Base-by-base conservation (phyloP, 768 basidiomycete genomes). In the Mycena galopus region DNA sequence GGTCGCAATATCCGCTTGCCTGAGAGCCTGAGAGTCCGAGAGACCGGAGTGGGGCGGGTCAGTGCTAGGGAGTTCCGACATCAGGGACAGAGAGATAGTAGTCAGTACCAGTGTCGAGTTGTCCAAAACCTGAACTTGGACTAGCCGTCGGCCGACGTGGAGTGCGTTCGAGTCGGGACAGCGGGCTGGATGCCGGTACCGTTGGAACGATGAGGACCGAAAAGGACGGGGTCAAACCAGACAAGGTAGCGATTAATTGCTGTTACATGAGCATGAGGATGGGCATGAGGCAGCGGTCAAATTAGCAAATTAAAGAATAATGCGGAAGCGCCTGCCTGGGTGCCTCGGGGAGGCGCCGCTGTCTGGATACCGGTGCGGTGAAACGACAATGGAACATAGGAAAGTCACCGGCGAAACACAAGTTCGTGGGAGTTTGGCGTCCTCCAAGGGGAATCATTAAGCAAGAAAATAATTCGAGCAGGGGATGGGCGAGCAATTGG, bases 261-360 rank as follows among this genome's bases (percentile, higher is more conserved):
- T n/a, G n/a, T n/a, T 47, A 59, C 56, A 58, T 21, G 29, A 17
- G 47, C 30, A 63, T 62, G 44, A 8, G 17, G 17, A 14, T 29
- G 12, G 39, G 35, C 68, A 71, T 74, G 73, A 74, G 73, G 73
- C 64, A 37, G 44, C 29, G 17, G 60, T 23, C 17, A 12, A 53
- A 53, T 53, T 69, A 65, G 68, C 51, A 57, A 70, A 73, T 73
- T 65, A 69, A 67, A 61, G 58, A 68, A 73, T 57, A 65, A 73
- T 69, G 39, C 63, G 42, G 60, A 42, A n/a, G 25, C 42, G 32
- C 55, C 14, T 39, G 32, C 33, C 23, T 61, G 67, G 67, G 21
- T 50, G 53, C 65, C 59, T 72, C 71, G 65, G 71, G 59, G 65
- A n/a, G 14, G 63, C 39, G 62, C 69, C 51, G 39, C 53, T 59